Conservation (phyloP, 768 basidiomycete genomes). For the Rhodotorula paludigena region DNA sequence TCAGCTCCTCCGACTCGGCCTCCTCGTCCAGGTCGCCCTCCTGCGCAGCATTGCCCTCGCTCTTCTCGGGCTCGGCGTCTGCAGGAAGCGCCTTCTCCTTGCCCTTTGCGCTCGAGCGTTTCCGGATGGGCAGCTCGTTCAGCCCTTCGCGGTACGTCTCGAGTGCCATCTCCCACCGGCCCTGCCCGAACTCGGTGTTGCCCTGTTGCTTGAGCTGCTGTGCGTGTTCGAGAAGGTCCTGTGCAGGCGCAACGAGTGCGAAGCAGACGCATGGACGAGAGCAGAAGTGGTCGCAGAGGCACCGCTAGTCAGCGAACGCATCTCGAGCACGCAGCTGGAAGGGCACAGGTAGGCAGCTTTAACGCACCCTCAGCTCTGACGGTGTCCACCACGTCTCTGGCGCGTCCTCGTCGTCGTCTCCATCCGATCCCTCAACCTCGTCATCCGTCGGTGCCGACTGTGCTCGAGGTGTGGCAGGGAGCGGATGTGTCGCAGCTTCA, state of each 20-base stretch:
- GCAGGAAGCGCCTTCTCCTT: conserved; percentile 17
- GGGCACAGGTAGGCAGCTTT: not conserved
- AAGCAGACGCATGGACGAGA: not conserved
- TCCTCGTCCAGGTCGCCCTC: conserved; percentile 5
- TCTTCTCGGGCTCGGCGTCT: not conserved
- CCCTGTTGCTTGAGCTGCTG: conserved; percentile 18
- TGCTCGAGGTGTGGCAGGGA: not conserved
- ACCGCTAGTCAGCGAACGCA: too few species aligned
- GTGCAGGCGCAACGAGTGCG: not conserved
- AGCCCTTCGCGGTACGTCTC: conserved; percentile 30
- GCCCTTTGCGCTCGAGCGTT: conserved; percentile 7
- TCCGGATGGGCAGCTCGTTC: conserved; percentile 19
- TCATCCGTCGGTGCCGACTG: not conserved
- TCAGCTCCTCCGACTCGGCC: conserved; percentile 20
- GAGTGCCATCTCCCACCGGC: conserved; percentile 23
- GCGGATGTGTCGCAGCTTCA: not conserved
- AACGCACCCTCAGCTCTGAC: not conserved
- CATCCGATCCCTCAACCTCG: not conserved
- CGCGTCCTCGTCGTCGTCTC: not conserved
- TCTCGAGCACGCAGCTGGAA: not conserved
- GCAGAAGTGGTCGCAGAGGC: too few species aligned
- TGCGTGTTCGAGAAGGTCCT: conserved; percentile 23
- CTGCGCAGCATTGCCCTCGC: not conserved
- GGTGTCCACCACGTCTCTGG: conserved; percentile 9
- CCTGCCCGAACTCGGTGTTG: conserved; percentile 24